phyloP scores from a whole-genome alignment of 768 basidiomycete species.

The Russula olivacea region DNA sequence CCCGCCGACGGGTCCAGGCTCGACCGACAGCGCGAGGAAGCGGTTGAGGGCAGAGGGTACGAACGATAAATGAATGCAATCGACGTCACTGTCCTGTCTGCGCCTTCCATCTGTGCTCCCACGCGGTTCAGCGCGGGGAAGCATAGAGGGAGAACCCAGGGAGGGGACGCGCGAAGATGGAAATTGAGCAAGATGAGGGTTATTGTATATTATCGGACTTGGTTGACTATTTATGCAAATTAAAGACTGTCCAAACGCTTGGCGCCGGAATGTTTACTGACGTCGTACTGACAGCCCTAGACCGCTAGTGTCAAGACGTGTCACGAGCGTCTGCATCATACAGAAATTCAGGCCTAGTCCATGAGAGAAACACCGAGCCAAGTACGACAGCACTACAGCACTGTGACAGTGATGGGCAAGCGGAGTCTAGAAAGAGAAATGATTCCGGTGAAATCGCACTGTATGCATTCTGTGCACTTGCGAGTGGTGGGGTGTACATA shows the following conservation, averaged over 20 bases:
- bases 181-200: background rate
- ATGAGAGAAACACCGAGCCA: background rate
- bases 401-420: background rate
- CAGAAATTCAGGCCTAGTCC: background rate
- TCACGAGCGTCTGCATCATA: background rate
- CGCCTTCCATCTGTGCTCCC: background rate
- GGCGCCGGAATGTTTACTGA: background rate
- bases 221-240: conserved; percentile 1
- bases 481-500: background rate
- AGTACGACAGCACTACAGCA: conserved; percentile 1
- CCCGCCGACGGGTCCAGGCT: background rate
- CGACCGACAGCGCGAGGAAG: background rate
- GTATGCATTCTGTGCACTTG: background rate
- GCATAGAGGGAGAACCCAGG: conserved; percentile 7
- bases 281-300: background rate
- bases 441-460: background rate
- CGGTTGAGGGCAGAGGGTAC: background rate
- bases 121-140: background rate
- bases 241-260: background rate
- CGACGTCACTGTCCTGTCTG: background rate
- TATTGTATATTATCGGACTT: background rate
- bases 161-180: conserved; percentile 1
- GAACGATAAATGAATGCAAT: background rate
- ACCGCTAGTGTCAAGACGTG: too few relatives aligned
- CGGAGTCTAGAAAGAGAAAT: background rate